Conservation (phyloP, 495 filamentous ascomycete species). For the Penicillium steckii region DNA sequence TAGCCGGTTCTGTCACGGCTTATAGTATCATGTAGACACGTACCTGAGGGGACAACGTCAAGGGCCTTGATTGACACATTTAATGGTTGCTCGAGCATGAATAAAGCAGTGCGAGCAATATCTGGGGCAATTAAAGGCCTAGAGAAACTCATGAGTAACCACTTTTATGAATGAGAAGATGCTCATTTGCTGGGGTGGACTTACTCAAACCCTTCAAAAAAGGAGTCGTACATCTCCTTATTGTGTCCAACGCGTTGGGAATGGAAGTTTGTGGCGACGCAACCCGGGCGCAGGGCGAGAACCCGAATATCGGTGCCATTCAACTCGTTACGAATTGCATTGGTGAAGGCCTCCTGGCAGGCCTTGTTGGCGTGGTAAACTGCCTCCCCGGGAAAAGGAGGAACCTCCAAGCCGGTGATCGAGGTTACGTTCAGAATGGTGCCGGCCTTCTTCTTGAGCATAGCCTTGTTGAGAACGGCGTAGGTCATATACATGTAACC, state of each 20-base stretch:
- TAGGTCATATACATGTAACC: conserved; percentile 32
- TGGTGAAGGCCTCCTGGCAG: conserved; percentile 36
- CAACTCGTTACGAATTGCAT: conserved; percentile 35
- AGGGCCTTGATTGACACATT: conserved; percentile 35
- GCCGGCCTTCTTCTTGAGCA: conserved; percentile 24
- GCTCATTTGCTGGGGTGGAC: too few relatives aligned
- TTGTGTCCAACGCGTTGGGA: conserved; percentile 30
- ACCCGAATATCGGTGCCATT: conserved; percentile 34
- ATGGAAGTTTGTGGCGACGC: conserved; percentile 41
- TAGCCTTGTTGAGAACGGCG: conserved; percentile 30
- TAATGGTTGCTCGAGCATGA: conserved; percentile 28
- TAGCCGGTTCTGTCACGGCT: too few relatives aligned
- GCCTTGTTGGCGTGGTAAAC: conserved; percentile 44
- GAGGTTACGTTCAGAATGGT: conserved; percentile 40
- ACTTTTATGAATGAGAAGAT: too few relatives aligned
- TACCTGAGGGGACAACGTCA: conserved; percentile 36
- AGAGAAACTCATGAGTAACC: background rate
- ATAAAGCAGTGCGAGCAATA: conserved; percentile 29
- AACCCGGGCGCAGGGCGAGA: conserved; percentile 34
- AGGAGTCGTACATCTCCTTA: conserved; percentile 22
- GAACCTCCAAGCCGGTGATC: conserved; percentile 32
- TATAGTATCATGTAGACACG: too few relatives aligned
- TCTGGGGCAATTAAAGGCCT: conserved; percentile 29
- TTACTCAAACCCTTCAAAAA: conserved; percentile 28
- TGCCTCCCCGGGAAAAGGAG: conserved; percentile 35